Conservation (phyloP, 2,329 filamentous ascomycete species). For the Colletotrichum sojae region DNA sequence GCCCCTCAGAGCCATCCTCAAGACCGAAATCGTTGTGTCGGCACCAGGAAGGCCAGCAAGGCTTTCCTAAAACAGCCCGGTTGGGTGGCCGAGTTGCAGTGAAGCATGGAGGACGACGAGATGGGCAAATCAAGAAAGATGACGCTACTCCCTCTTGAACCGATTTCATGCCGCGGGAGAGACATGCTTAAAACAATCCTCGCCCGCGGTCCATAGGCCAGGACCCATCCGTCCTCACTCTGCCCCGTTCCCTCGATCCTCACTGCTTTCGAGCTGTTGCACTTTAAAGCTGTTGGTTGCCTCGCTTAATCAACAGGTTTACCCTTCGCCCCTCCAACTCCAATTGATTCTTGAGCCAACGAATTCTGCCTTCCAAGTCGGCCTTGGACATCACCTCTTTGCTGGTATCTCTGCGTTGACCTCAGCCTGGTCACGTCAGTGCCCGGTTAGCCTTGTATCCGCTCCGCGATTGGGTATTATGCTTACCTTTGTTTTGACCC, state of each 20-base stretch:
- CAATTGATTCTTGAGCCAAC: too few relatives aligned
- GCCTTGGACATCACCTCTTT: too few relatives aligned
- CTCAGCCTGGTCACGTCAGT: neutral
- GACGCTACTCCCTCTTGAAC: constrained; percentile 12
- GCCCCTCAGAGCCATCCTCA: accelerated
- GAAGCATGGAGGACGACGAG: neutral
- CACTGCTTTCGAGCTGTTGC: neutral
- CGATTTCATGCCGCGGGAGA: neutral
- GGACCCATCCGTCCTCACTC: neutral
- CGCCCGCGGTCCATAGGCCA: neutral
- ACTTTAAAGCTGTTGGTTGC: constrained; percentile 6
- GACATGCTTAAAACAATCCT: neutral
- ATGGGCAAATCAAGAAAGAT: constrained; percentile 1
- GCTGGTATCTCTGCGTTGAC: neutral
- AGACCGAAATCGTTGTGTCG: neutral
- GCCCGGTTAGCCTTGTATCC: neutral
- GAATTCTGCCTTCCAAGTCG: too few relatives aligned
- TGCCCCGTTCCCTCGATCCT: neutral
- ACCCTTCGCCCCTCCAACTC: neutral
- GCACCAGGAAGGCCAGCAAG: neutral
- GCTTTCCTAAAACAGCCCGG: constrained; percentile 4
- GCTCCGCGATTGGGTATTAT: neutral
- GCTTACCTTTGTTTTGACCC: neutral
- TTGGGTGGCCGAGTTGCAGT: neutral
- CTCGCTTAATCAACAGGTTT: neutral